Percentiles rank a stretch among this genome's conserved stretches.
phyloP scores from a whole-genome alignment of 2,329 filamentous ascomycete species.

The Monilinia aucupariae region DNA sequence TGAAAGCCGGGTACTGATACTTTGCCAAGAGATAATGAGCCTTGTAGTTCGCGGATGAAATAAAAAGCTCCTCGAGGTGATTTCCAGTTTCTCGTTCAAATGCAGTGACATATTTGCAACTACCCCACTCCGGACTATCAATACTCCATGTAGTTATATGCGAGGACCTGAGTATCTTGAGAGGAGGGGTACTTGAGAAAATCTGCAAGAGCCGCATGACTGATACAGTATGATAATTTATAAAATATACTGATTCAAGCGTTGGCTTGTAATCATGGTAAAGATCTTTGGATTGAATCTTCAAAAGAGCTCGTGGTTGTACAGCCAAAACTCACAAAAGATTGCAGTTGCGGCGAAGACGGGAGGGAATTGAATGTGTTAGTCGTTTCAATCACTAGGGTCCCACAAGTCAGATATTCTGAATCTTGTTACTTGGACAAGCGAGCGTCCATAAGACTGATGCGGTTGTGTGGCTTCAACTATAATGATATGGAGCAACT shows the following conservation, averaged over 20 bases:
- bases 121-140: too few species aligned
- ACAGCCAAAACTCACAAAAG: background rate
- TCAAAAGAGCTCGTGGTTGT: background rate
- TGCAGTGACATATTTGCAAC: constrained; percentile 19
- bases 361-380: background rate
- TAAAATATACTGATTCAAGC: background rate
- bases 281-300: background rate
- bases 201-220: background rate
- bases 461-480: too few species aligned
- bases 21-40: constrained; percentile 1
- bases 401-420: background rate
- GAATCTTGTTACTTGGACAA: background rate
- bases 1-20: background rate
- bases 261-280: background rate
- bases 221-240: background rate
- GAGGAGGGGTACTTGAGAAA: background rate
- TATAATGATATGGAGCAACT: too few species aligned
- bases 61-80: too few species aligned
- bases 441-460: too few species aligned
- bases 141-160: too few species aligned
- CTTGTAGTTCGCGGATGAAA: constrained; percentile 14
- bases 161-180: background rate
- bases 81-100: constrained; percentile 16
- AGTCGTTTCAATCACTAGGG: background rate
- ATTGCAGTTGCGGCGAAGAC: background rate